These are phyloP conservation scores for Lecanoromycetidae sp. DNA, from an alignment of 2,329 filamentous ascomycete species.

Conservation along the genomic window DNA sequence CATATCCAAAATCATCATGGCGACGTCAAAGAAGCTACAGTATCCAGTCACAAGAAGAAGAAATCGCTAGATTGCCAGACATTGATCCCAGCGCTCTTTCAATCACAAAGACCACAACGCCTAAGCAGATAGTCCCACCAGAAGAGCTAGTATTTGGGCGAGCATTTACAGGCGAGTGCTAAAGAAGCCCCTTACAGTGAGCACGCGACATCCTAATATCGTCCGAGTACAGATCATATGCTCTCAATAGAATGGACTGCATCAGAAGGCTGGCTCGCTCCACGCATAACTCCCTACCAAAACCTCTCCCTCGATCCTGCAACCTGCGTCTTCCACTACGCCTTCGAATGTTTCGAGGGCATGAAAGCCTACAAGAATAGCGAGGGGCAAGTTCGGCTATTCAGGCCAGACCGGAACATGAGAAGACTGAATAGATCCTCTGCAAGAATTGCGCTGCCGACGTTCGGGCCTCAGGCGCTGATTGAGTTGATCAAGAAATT, in stretches of 20 bases:
- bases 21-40: constrained; percentile 34
- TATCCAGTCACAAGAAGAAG: constrained; percentile 23
- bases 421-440: constrained; percentile 81
- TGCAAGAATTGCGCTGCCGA: constrained; percentile 83
- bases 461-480: constrained; percentile 60
- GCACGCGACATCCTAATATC: not conserved
- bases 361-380: constrained; percentile 98
- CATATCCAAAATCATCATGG: constrained; percentile 16
- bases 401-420: constrained; percentile 96
- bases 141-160: constrained; percentile 81
- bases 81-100: constrained; percentile 68
- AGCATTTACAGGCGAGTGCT: constrained; percentile 65
- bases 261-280: constrained; percentile 66
- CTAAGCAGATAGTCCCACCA: constrained; percentile 60
- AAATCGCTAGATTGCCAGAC: constrained; percentile 41
- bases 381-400: constrained; percentile 65
- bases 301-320: constrained; percentile 94
- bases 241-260: constrained; percentile 88
- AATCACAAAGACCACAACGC: constrained; percentile 61
- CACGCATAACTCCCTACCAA: constrained; percentile 83
- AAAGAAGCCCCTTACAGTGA: not conserved
- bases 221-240: constrained; percentile 67
- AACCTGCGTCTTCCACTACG: constrained; percentile 96
- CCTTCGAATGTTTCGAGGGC: constrained; percentile 94
- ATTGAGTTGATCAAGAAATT: constrained; percentile 73